A percentile compares a stretch with the other conserved stretches of the same genome.
Conservation (phyloP, 768 basidiomycete species). For the Boletus barrowsii region DNA sequence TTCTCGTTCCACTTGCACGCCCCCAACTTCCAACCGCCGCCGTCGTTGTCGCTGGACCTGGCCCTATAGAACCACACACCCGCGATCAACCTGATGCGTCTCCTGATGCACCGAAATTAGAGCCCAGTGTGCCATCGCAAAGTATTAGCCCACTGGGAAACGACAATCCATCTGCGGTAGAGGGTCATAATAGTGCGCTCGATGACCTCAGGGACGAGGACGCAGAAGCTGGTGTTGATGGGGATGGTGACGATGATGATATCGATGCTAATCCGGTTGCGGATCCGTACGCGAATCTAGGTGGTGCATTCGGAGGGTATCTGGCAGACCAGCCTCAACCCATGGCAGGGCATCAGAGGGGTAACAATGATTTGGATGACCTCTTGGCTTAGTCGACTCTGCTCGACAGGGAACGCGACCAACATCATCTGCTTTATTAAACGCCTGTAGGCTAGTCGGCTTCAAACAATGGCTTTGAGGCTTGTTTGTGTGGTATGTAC, state of each 20-base stretch:
- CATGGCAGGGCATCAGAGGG: constrained; percentile 40
- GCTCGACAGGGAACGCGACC: not conserved
- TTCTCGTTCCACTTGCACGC: constrained; percentile 60
- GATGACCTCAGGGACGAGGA: constrained; percentile 26
- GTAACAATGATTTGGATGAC: constrained; percentile 59
- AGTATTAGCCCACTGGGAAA: constrained; percentile 17
- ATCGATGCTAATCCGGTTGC: constrained; percentile 28
- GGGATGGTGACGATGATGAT: constrained; percentile 43
- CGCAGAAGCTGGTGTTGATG: constrained; percentile 24
- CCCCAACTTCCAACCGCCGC: constrained; percentile 42
- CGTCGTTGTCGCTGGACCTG: constrained; percentile 60
- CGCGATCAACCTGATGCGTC: constrained; percentile 26
- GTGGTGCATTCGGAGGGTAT: constrained; percentile 72
- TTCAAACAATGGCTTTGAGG: not conserved
- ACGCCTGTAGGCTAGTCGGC: not conserved
- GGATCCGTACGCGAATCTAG: constrained; percentile 86
- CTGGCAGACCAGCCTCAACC: constrained; percentile 71
- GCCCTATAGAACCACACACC: constrained; percentile 29
- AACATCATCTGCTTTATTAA: no score
- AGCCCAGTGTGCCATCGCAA: constrained; percentile 31
- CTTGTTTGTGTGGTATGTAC: constrained; percentile 11
- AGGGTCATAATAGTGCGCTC: constrained; percentile 1
- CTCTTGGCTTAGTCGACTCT: constrained; percentile 49
- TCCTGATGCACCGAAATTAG: constrained; percentile 28
- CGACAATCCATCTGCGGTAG: constrained; percentile 7